A percentile compares a stretch with the other conserved stretches of the same genome.
These are phyloP conservation scores for Blastocystis sp. DNA, from an alignment of 352 stramenopile species.

Conservation along the genomic window DNA sequence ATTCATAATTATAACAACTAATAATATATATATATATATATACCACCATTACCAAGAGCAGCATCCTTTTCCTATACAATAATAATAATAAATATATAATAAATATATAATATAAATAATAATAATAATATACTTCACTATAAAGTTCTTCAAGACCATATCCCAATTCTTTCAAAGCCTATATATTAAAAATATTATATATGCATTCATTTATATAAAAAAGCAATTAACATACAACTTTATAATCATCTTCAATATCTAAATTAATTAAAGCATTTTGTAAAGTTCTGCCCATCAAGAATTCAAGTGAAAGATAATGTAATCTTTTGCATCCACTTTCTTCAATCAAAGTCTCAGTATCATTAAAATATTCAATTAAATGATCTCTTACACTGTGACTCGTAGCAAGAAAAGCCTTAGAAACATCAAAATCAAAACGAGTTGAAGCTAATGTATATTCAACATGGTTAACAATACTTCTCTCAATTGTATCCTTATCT, in stretches of 20 bases:
- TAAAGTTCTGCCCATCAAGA: constrained; percentile 42
- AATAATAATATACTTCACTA: constrained; percentile 1
- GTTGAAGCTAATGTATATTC: constrained; percentile 40
- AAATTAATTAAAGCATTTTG: constrained; percentile 44
- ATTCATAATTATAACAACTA: no score
- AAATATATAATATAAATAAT: background rate
- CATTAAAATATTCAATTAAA: constrained; percentile 42
- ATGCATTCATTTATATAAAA: no score
- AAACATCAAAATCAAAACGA: constrained; percentile 41
- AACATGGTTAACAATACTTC: constrained; percentile 40
- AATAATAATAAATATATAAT: background rate
- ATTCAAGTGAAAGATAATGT: constrained; percentile 43
- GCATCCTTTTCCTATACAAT: constrained; percentile 38
- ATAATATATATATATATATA: no score
- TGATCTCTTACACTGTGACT: constrained; percentile 38
- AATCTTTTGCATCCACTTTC: constrained; percentile 38
- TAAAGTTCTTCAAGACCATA: constrained; percentile 42
- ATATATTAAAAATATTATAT: no score
- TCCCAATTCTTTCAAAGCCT: constrained; percentile 40
- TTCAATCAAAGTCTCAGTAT: constrained; percentile 38
- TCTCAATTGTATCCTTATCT: constrained; percentile 38
- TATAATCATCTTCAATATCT: constrained; percentile 40
- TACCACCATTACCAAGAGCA: constrained; percentile 42
- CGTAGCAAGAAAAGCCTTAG: constrained; percentile 39
- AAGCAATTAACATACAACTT: no score